Conservation (phyloP, 2,329 filamentous ascomycete species). For the Curvularia eragrostidis region DNA sequence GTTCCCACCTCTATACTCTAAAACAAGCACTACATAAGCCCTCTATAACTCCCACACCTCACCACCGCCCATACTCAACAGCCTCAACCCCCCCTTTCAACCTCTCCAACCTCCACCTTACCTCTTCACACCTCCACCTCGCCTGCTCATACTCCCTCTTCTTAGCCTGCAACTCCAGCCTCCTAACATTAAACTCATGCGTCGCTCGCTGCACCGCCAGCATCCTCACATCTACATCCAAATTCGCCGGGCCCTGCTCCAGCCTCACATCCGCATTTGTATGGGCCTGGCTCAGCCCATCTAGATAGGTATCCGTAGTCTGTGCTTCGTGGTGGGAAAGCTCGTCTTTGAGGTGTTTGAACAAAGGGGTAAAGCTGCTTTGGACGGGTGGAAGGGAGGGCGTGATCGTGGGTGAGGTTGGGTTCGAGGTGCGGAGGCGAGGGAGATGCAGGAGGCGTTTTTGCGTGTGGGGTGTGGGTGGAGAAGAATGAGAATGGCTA, state of each 20-base stretch:
- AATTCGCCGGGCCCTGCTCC: background rate
- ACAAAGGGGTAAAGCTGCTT: conserved; percentile 1
- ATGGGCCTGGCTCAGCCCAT: no score
- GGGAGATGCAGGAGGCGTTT: conserved; percentile 3
- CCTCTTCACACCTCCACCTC: conserved; percentile 10
- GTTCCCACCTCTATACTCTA: no score
- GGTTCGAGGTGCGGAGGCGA: conserved; percentile 2
- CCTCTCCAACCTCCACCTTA: conserved; percentile 9
- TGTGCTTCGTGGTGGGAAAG: background rate
- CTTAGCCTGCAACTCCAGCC: conserved; percentile 9
- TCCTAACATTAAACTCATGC: conserved; percentile 15
- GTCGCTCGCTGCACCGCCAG: conserved; percentile 10
- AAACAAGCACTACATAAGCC: no score
- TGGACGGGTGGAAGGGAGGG: background rate
- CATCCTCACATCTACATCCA: conserved; percentile 3
- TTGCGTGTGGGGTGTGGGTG: background rate
- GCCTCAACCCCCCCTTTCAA: conserved; percentile 1
- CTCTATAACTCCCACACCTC: background rate
- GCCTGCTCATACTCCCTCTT: conserved; percentile 8
- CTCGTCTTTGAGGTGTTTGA: conserved; percentile 1
- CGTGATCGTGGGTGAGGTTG: background rate
- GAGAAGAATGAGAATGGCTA: background rate
- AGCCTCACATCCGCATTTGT: no score
- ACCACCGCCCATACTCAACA: background rate
- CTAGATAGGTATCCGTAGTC: background rate